Conservation (phyloP, 2,329 filamentous ascomycete species). For the Epichloe sylvatica region DNA sequence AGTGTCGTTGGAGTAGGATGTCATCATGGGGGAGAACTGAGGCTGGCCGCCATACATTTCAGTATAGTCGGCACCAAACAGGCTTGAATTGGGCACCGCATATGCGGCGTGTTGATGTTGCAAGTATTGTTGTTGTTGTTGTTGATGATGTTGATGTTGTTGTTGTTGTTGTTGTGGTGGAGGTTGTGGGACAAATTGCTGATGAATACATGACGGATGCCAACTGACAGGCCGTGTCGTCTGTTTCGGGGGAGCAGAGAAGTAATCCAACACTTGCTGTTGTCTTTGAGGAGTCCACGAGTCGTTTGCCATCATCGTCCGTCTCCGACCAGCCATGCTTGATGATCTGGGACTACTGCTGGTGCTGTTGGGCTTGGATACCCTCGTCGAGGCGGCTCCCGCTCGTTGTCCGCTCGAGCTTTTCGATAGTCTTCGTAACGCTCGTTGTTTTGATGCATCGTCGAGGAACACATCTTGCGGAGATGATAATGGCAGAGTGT, state of each 20-base stretch:
- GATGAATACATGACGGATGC: conserved; percentile 47
- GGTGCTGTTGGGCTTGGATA: conserved; percentile 52
- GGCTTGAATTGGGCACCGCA: conserved; percentile 22
- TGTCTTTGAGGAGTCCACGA: conserved; percentile 29
- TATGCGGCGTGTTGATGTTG: conserved; percentile 24
- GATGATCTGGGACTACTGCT: conserved; percentile 52
- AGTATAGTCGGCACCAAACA: conserved; percentile 23
- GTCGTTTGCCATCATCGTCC: conserved; percentile 39
- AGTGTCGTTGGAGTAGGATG: conserved; percentile 42
- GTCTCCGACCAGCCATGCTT: conserved; percentile 35
- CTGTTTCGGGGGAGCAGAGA: conserved; percentile 8
- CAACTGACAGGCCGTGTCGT: conserved; percentile 41
- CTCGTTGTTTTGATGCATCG: conserved; percentile 38
- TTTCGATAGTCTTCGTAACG: conserved; percentile 33
- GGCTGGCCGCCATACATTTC: conserved; percentile 28
- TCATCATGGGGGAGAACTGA: conserved; percentile 36
- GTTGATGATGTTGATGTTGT: not conserved
- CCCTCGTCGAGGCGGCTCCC: conserved; percentile 38
- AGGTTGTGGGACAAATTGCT: not conserved
- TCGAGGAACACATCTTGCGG: conserved; percentile 31
- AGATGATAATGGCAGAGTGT: conserved; percentile 14
- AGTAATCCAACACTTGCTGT: conserved; percentile 31
- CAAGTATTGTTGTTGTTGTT: conserved; percentile 12
- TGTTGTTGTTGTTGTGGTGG: not conserved
- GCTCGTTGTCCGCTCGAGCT: conserved; percentile 34